A percentile compares a stretch with the other conserved stretches of the same genome.
Evolutionary conservation across 1,284 basidiomycete genomes (phyloP).

Genomic region (Moesziomyces sp.): DNA sequence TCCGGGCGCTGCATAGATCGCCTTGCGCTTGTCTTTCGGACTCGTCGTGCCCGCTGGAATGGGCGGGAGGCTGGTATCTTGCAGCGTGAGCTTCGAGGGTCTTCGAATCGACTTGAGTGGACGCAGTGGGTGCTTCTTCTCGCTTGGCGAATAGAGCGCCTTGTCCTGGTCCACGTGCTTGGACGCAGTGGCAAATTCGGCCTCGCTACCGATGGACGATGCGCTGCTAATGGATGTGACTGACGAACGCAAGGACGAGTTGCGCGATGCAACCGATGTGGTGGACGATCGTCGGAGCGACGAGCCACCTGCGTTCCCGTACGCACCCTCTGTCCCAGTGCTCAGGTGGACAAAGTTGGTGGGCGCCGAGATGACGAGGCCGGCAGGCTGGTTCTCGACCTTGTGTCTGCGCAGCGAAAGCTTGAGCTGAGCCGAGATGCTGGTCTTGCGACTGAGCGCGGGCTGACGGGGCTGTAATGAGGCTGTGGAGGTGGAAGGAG

Average conservation of each 20-base stretch:
- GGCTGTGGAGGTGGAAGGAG: neutral
- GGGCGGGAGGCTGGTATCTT: neutral
- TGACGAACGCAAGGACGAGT: slow-evolving; percentile 13
- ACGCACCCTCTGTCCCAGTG: slow-evolving; percentile 11
- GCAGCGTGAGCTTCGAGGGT: slow-evolving; percentile 13
- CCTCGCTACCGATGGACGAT: slow-evolving; percentile 2
- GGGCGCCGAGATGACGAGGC: slow-evolving; percentile 20
- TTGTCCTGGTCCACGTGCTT: slow-evolving; percentile 8
- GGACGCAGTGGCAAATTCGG: neutral
- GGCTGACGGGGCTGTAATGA: slow-evolving; percentile 8
- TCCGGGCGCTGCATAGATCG: slow-evolving; percentile 20
- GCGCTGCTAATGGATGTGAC: slow-evolving; percentile 4
- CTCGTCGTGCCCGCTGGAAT: slow-evolving; percentile 7
- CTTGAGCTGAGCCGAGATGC: slow-evolving; percentile 35
- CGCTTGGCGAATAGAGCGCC: slow-evolving; percentile 3
- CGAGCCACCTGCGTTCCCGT: neutral
- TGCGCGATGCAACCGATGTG: neutral
- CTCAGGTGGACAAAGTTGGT: slow-evolving; percentile 36
- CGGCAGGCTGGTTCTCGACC: slow-evolving; percentile 6
- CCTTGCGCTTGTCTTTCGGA: slow-evolving; percentile 38
- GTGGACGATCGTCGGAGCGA: slow-evolving; percentile 16
- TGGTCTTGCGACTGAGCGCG: slow-evolving; percentile 26
- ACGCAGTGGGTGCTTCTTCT: slow-evolving; percentile 18
- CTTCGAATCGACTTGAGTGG: slow-evolving; percentile 32
- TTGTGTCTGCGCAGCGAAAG: slow-evolving; percentile 21